Base-by-base conservation (phyloP, 768 basidiomycete genomes). In the Rubroboletus satanas region DNA sequence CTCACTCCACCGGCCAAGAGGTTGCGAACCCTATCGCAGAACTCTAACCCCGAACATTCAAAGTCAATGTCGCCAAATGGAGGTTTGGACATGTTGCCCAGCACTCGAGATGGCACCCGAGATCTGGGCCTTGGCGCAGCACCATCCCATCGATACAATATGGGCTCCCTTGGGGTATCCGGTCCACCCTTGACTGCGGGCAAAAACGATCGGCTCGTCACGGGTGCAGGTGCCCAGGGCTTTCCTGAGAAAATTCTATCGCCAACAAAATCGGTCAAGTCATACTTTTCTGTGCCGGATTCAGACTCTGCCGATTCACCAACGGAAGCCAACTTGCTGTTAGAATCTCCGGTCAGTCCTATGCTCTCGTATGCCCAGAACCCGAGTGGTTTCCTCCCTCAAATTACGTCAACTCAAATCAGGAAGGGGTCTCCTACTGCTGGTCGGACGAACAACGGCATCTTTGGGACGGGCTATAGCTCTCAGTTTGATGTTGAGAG, bases 401-500 rank as follows among this genome's bases (percentile, higher is more conserved):
- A 59, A 56, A 62, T 70, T 47, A 64, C 69, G 31, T 76, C 75
- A 3, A 74, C 77, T 9, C 75, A 74, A 62, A 55, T 41, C 31
- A 56, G 58, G n/a, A 62, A 60, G 44, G 55, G 45, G 17, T 50
- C 59, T 15, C 54, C 55, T 36, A 54, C 51, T 23, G 39, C 51
- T 47, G 55, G 43, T 45, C 62, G 39, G 55, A 59, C 50, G 50
- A 66, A 63, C 49, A 63, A 64, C 51, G 70, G 68, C 12, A 45
- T 67, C 17, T 64, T 72, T 37, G 77, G 71, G 57, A 69, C 73
- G 69, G 76, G 75, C 3, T 83, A 77, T 61, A 82, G 78, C 55
- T 83, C 84, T 5, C 83, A 84, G 57, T 79, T 81, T 52, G 80
- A 83, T 54, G 73, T 84, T 3, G 80, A 83, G 60, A 75, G 72